Percentiles rank a stretch among this genome's conserved stretches.
These are phyloP conservation scores for Liquidambar formosana DNA, from an alignment of 164 flowering plant species.

Conservation along the genomic window DNA sequence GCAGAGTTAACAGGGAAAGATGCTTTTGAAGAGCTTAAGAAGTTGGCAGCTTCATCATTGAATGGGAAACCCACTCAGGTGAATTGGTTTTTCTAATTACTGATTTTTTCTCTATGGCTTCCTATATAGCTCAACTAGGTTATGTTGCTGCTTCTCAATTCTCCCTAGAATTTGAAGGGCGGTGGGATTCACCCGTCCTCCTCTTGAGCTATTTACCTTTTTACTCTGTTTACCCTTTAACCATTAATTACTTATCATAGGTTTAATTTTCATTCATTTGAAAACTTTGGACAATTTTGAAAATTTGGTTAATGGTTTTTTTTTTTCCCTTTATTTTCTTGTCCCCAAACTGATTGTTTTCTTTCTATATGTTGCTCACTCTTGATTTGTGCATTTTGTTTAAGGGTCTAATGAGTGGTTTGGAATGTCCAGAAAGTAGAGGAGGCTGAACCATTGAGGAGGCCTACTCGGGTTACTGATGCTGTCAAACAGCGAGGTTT, in stretches of 20 bases:
- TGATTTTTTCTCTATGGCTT: background rate
- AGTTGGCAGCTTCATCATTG: constrained; percentile 64
- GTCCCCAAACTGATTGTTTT: background rate
- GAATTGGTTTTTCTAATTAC: background rate
- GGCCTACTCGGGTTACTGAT: constrained; percentile 69
- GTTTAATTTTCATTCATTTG: no score
- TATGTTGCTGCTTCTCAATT: no score
- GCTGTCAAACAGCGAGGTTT: constrained; percentile 93
- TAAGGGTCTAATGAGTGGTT: constrained; percentile 6
- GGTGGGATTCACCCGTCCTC: no score
- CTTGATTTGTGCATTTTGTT: background rate
- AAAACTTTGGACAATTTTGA: no score
- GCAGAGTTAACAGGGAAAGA: constrained; percentile 64
- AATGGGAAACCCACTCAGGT: constrained; percentile 49
- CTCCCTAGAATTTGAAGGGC: no score
- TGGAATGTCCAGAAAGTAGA: constrained; percentile 37
- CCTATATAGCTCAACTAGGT: no score
- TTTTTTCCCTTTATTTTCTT: background rate
- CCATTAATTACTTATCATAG: no score
- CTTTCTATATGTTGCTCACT: background rate
- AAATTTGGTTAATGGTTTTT: no score
- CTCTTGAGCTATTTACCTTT: no score
- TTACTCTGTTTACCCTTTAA: no score
- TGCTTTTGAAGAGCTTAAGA: constrained; percentile 97
- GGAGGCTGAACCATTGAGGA: constrained; percentile 30